Base-by-base conservation (phyloP, 2,329 filamentous ascomycete genomes). In the Curvularia hawaiiensis region DNA sequence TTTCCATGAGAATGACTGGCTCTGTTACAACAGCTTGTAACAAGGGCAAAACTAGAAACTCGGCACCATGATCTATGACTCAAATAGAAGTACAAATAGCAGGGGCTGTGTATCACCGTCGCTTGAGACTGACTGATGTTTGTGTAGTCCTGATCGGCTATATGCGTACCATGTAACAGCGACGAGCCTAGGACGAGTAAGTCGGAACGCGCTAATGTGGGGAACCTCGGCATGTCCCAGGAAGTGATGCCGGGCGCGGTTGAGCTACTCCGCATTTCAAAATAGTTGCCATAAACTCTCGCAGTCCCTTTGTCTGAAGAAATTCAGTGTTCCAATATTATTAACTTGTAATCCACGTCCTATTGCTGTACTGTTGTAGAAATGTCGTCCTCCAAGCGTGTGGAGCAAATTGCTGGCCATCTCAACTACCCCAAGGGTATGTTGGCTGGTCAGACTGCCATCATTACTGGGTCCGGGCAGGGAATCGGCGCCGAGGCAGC, bases 401-500 rank as follows among this genome's bases (percentile, higher is more conserved):
- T 90, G 49, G 80, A 84, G 40, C 91, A 95, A 77, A 86, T 96
- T 67, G 85, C 88, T 38, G 84, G 84, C 60, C 91, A 96, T 77
- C 85, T 96, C 68, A 93, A 92, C 79, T 94, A 88, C 79, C 91
- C 92, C 38, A 84, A 85, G 71, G 92, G 92, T 57, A 82, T 96
- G 75, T 85, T 96, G 53, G 84, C 84, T 30, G 90, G 89, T 51
- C 91, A 96, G 75, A 86, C 90, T 16, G 92, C 92, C 70, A 96
- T 97, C 75, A 89, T 96, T 74, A 97, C 92, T 2, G 91, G 92
- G 44, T 87, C 88, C 18, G 91, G 90, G 9, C 91, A 96, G 75
- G 92, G 92, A 58, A 96, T 96, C 74, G 92, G 92, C 24, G 92
- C 91, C 28, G 92, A 96, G 78, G 84, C 89, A 31, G 92, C 92